phyloP scores from a whole-genome alignment of 2,329 filamentous ascomycete species.

The Fusarium xyrophilum region DNA sequence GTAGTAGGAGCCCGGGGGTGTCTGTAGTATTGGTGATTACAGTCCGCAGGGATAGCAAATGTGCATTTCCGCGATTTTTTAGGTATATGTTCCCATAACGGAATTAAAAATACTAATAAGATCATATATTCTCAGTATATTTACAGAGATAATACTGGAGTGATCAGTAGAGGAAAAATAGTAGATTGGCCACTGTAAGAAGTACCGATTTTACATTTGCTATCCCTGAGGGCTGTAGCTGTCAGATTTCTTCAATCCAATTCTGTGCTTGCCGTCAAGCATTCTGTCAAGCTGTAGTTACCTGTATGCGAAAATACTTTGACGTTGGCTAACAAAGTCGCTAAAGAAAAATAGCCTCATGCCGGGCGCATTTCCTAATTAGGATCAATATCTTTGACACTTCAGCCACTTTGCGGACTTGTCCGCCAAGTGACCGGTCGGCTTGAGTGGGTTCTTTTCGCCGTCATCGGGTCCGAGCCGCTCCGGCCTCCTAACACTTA shows the following conservation, averaged over 20 bases:
- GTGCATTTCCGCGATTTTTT: no score
- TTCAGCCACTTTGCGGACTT: conserved; percentile 29
- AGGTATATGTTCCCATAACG: no score
- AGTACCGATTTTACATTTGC: no score
- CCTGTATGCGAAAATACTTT: conserved; percentile 7
- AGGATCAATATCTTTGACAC: background rate
- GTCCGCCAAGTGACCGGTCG: conserved; percentile 15
- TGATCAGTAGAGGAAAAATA: no score
- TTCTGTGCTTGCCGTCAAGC: background rate
- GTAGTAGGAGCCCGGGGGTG: background rate
- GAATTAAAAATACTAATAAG: no score
- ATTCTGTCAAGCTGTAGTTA: background rate
- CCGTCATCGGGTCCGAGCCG: conserved; percentile 31
- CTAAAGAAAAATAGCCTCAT: conserved; percentile 2
- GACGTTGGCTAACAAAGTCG: conserved; percentile 11
- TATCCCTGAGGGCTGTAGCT: no score
- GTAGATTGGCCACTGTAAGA: no score
- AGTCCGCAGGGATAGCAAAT: no score
- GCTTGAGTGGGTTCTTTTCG: conserved; percentile 18
- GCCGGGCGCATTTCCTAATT: conserved; percentile 21
- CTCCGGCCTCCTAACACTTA: conserved; percentile 10
- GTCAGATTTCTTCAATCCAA: background rate
- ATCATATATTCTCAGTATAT: no score
- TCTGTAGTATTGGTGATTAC: background rate
- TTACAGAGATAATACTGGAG: no score